phyloP scores from a whole-genome alignment of 2,329 filamentous ascomycete genomes.

The Paracamarosporium sp. region DNA sequence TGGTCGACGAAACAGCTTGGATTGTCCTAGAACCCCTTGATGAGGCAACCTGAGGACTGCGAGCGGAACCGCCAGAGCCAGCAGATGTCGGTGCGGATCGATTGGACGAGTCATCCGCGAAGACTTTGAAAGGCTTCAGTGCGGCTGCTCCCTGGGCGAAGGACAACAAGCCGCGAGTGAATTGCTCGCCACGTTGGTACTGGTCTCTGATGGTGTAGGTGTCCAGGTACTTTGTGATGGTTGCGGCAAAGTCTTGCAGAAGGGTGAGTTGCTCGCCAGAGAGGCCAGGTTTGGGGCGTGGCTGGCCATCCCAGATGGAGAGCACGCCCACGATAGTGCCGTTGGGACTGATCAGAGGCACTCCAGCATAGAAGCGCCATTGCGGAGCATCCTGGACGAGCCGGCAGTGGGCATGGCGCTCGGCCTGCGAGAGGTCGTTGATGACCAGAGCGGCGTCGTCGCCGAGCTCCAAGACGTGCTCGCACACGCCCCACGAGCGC shows the following conservation, averaged over 20 bases:
- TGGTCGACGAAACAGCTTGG: background rate
- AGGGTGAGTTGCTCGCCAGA: conserved; percentile 16
- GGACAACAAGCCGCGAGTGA: conserved; percentile 39
- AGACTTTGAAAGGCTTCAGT: conserved; percentile 22
- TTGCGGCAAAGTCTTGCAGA: conserved; percentile 32
- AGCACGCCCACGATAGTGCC: conserved; percentile 29
- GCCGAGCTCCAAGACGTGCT: conserved; percentile 20
- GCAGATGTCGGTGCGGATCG: background rate
- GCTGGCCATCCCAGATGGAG: conserved; percentile 26
- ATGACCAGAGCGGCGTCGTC: conserved; percentile 21
- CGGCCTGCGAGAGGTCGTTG: conserved; percentile 19
- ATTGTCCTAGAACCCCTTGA: background rate
- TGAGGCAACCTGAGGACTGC: conserved; percentile 1
- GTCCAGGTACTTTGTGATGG: conserved; percentile 33
- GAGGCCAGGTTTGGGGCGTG: conserved; percentile 16
- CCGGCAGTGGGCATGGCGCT: conserved; percentile 8
- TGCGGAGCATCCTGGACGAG: conserved; percentile 19
- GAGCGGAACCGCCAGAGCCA: background rate
- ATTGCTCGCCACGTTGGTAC: conserved; percentile 33
- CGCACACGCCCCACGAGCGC: conserved; percentile 32
- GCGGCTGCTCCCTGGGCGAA: conserved; percentile 37
- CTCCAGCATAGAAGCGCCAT: conserved; percentile 34
- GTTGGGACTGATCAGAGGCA: conserved; percentile 22
- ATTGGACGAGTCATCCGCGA: background rate
- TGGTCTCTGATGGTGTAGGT: conserved; percentile 34